Evolutionary conservation across 2,329 filamentous ascomycete genomes (phyloP).

Genomic region (Graphilbum ipis-grandicollis): DNA sequence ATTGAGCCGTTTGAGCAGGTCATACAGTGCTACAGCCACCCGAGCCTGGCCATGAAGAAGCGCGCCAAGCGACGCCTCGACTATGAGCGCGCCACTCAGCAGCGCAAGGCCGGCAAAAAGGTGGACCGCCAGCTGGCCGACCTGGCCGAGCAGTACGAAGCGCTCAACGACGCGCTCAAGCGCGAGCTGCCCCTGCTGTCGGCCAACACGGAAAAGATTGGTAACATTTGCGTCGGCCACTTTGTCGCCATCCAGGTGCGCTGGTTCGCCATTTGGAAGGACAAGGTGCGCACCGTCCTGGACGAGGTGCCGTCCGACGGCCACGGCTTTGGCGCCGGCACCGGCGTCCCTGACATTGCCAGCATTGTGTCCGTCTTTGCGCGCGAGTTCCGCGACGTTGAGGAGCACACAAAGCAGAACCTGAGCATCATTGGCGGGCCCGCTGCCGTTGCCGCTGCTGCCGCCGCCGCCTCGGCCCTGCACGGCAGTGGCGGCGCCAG

Average conservation of each 20-base stretch:
- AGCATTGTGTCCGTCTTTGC: constrained; percentile 66
- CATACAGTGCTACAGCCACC: constrained; percentile 48
- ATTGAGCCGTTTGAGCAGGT: constrained; percentile 44
- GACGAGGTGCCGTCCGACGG: constrained; percentile 32
- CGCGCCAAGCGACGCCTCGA: constrained; percentile 83
- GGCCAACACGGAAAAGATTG: constrained; percentile 61
- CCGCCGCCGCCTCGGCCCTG: too few relatives aligned
- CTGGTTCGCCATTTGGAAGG: constrained; percentile 73
- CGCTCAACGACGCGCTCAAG: constrained; percentile 83
- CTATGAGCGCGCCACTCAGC: constrained; percentile 64
- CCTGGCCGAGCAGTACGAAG: constrained; percentile 74
- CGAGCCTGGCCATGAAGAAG: constrained; percentile 83
- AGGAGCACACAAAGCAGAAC: constrained; percentile 46
- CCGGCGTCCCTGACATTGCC: constrained; percentile 40
- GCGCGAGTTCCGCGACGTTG: constrained; percentile 59
- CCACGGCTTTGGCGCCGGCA: constrained; percentile 15
- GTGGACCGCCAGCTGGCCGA: constrained; percentile 73
- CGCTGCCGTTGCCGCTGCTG: constrained; percentile 20
- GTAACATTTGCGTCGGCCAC: constrained; percentile 65
- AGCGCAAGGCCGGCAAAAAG: constrained; percentile 68
- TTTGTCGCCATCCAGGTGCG: constrained; percentile 70
- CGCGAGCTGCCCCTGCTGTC: constrained; percentile 81
- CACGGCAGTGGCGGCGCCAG: constrained; percentile 53
- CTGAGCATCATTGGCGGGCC: constrained; percentile 41
- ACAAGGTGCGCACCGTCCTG: constrained; percentile 63